Percentiles rank a stretch among this genome's conserved stretches.
These are phyloP conservation scores for Mycena pura DNA, from an alignment of 768 basidiomycete genomes.

Conservation along the genomic window DNA sequence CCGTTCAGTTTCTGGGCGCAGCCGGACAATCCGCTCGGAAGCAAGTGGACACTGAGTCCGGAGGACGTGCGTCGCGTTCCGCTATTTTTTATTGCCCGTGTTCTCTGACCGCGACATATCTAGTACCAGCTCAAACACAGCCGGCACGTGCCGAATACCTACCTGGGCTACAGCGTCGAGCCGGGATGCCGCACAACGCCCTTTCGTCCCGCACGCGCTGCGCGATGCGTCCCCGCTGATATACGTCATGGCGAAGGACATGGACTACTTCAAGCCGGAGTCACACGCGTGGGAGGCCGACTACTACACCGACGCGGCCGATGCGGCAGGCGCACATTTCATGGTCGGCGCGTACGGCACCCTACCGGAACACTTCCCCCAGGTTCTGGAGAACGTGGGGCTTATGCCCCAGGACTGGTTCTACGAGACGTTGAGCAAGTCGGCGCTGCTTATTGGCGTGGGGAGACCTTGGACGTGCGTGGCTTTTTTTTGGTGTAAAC, in stretches of 20 bases:
- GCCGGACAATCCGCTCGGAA: slow-evolving; percentile 24
- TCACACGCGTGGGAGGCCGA: background rate
- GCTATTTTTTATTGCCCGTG: no score
- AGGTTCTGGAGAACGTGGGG: background rate
- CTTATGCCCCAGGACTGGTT: background rate
- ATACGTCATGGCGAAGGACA: slow-evolving; percentile 5
- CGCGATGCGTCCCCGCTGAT: slow-evolving; percentile 19
- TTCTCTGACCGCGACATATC: no score
- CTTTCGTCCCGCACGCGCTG: slow-evolving; percentile 33
- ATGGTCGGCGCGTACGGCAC: background rate
- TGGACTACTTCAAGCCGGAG: background rate
- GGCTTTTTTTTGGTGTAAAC: no score
- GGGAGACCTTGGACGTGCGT: background rate
- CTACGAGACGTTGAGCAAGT: background rate
- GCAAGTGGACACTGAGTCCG: slow-evolving; percentile 41
- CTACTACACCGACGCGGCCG: background rate
- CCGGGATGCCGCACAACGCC: slow-evolving; percentile 32
- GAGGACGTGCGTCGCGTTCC: slow-evolving; percentile 19
- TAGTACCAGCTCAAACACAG: background rate
- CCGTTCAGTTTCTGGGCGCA: slow-evolving; percentile 12
- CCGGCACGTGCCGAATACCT: slow-evolving; percentile 2
- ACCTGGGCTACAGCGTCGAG: slow-evolving; percentile 41
- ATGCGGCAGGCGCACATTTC: background rate
- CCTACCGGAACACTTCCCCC: background rate
- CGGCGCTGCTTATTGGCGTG: slow-evolving; percentile 4